phyloP scores from a whole-genome alignment of 345 rosid species.

The Dipteronia dyeriana region DNA sequence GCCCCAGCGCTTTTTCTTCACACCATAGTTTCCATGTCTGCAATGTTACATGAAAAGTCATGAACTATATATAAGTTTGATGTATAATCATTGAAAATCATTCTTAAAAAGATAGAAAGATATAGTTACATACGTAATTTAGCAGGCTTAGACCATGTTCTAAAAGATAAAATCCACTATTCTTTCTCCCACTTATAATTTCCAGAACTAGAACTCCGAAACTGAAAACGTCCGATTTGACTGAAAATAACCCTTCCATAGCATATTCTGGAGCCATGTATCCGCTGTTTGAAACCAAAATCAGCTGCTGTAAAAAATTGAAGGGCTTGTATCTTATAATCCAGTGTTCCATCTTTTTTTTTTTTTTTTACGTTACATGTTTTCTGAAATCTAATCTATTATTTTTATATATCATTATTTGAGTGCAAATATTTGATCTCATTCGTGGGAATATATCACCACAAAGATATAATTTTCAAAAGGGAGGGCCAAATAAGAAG shows the following conservation, averaged over 20 bases:
- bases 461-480: no score
- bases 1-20: neutral
- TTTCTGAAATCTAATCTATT: no score
- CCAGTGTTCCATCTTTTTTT: no score
- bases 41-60: neutral
- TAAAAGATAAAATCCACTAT: neutral
- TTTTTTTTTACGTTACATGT: no score
- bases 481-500: neutral
- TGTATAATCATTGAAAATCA: neutral
- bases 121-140: neutral
- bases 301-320: no score
- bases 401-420: no score
- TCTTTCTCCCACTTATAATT: neutral
- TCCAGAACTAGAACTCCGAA: neutral
- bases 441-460: no score
- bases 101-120: neutral
- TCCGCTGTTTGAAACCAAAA: neutral
- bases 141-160: conserved; percentile 1
- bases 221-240: conserved; percentile 3
- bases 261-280: conserved; percentile 16
- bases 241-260: neutral
- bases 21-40: conserved; percentile 22
- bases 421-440: no score
- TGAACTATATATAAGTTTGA: neutral
- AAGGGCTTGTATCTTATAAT: no score